Percentiles rank a stretch among this genome's conserved stretches.
Evolutionary conservation across 306 rosid genomes (phyloP).

Genomic region (Castanea mollissima): DNA sequence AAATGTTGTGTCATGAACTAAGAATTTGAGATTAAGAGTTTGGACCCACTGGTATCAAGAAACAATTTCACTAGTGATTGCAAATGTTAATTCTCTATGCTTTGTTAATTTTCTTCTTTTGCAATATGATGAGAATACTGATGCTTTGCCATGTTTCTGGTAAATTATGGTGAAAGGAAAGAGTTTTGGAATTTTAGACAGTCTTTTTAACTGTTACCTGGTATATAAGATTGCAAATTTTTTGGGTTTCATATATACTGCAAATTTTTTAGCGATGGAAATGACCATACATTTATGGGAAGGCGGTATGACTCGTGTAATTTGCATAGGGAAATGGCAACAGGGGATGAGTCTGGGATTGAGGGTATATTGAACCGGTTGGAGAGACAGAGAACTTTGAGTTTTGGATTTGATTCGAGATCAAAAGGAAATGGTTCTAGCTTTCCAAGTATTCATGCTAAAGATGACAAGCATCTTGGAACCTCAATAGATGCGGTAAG

Average conservation of each 20-base stretch:
- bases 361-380: constrained; percentile 85
- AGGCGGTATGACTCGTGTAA: constrained; percentile 1
- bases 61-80: background rate
- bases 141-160: background rate
- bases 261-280: background rate
- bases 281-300: background rate
- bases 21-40: background rate
- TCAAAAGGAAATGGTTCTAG: constrained; percentile 36
- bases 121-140: background rate
- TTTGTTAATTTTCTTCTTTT: background rate
- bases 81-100: background rate
- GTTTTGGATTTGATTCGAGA: constrained; percentile 37
- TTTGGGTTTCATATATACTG: background rate
- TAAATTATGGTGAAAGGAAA: background rate
- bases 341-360: constrained; percentile 62
- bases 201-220: background rate
- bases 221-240: background rate
- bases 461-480: constrained; percentile 34
- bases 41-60: background rate
- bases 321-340: constrained; percentile 46
- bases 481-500: constrained; percentile 49
- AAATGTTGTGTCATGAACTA: background rate
- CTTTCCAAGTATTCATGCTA: constrained; percentile 7
- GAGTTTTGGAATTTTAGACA: background rate
- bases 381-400: constrained; percentile 63